Base-by-base conservation (phyloP, 169 alveolate genomes). In the Eimeria maxima region DNA sequence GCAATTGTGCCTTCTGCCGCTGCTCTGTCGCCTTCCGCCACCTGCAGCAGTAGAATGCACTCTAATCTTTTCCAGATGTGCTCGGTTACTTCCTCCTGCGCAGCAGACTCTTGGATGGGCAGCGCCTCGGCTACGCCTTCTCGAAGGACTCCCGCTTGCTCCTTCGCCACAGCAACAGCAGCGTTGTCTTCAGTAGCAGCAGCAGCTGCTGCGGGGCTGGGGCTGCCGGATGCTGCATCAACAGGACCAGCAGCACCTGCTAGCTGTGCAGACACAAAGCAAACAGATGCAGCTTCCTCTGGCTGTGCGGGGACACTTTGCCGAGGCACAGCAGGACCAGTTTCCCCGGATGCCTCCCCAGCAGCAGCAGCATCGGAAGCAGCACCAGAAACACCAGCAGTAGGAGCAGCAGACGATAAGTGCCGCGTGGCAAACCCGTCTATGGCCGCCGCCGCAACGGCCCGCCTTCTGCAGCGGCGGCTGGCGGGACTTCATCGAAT, bases 401-500 rank as follows among this genome's bases (percentile, higher is more conserved):
- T 14, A 60, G 69, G 27, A 16, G 69, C 69, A 60, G n/a, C 69
- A 60, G 81, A 27, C 29, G 81, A 71, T 27, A 71, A 71, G 81
- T 8, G 81, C 20, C 81, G 47, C 13, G 81, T 14, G 47, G 47
- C 42, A 71, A 71, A 27, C 22, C 47, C 13, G 4, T 71, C 87
- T 42, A 18, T 42, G 27, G 87, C 87, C 1, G 87, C 87, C 63
- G 47, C 87, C 24, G 87, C 87, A 76, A 76, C 65, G 42, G 81
- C 81, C 16, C 55, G 87, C 33, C 87, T 76, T 27, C 63, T 38
- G 50, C 60, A 42, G 65, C 55, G 24, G 87, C 87, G 87, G 60
- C 47, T 76, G 18, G 87, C 87, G 38, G 87, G 87, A 16, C 87
- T 76, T 10, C 55, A 47, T 63, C 57, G 87, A 76, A 29, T 76